Base-by-base conservation (phyloP, 2,329 filamentous ascomycete genomes). In the Claviceps sp. region DNA sequence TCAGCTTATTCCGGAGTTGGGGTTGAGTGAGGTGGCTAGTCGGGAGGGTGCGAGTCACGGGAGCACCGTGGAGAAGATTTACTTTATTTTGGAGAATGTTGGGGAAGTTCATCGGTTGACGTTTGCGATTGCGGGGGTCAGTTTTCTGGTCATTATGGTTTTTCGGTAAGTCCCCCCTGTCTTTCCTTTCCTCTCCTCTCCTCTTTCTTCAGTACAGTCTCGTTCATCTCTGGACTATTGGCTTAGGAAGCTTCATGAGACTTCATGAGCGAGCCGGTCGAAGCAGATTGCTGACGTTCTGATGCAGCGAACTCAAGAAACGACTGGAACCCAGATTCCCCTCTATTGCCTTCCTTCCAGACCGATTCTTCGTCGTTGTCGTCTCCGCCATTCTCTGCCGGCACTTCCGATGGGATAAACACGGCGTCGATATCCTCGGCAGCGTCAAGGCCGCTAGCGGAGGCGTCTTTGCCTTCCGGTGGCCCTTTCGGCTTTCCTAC, bases 91-190 rank as follows among this genome's bases (percentile, higher is more conserved):
- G 49, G 68, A 74, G 44, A 84, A 96, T 62, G 65, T 82, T 2
- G 65, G 74, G 24, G 70, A 85, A 43, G 76, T 79, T 4, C 90
- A 96, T 66, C 74, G 71, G 1, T 76, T 95, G 50, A 97, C 93
- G 0, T 81, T 81, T 58, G 74, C 81, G 14, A 79, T 98, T 46
- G 84, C 89, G 2, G 81, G 84, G 50, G 79, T 84, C 37, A 89
- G 89, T 56, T 95, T 98, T 63, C 70, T 75, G 5, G 81, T 94
- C 54, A 95, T 96, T 61, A 94, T 98, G 86, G 72, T 91, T n/a
- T 87, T 84, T 65, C 78, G 87, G 86, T 89, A 72, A 59, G 78
- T 61, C 30, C 8, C 3, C 9, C 9, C 9, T 9, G 18, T 18
- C 18, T 18, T 18, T 4, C 7, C 26, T 26, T 2, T 26, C 24